These are phyloP conservation scores for Xylaria arbuscula DNA, from an alignment of 2,329 filamentous ascomycete species.

Conservation along the genomic window DNA sequence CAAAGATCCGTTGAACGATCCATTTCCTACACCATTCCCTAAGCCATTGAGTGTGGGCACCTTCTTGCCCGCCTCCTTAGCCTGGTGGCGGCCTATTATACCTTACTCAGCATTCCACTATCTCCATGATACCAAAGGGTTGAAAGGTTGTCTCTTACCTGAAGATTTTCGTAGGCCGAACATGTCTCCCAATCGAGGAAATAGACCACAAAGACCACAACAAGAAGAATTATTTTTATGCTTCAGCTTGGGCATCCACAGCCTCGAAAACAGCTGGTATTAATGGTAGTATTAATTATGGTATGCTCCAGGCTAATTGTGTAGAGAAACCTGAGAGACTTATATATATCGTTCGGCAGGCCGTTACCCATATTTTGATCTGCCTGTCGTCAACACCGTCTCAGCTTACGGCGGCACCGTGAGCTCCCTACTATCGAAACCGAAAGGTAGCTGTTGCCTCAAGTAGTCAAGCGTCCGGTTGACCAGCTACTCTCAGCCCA, in stretches of 20 bases:
- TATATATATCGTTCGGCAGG: constrained; percentile 9
- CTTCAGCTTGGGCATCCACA: constrained; percentile 36
- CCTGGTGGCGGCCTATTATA: constrained; percentile 16
- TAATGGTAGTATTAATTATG: neutral
- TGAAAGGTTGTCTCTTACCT: constrained; percentile 18
- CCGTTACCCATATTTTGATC: neutral
- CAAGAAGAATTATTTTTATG: constrained; percentile 20
- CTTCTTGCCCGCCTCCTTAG: constrained; percentile 10
- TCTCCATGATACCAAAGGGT: neutral
- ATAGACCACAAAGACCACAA: constrained; percentile 26
- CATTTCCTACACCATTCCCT: neutral
- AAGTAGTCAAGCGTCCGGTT: constrained; percentile 1
- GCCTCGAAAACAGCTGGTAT: constrained; percentile 22
- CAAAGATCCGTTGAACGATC: too few species aligned
- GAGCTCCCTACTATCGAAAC: neutral
- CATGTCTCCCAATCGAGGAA: constrained; percentile 27
- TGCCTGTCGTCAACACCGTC: neutral
- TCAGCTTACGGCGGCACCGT: neutral
- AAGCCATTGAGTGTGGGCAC: constrained; percentile 6
- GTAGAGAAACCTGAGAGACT: neutral
- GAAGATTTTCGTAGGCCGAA: constrained; percentile 28
- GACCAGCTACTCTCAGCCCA: neutral
- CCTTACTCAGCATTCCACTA: neutral
- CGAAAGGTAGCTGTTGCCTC: neutral
- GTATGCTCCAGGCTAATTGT: neutral